Conservation (phyloP, 2,329 filamentous ascomycete species). For the Cytospora schulzeri region DNA sequence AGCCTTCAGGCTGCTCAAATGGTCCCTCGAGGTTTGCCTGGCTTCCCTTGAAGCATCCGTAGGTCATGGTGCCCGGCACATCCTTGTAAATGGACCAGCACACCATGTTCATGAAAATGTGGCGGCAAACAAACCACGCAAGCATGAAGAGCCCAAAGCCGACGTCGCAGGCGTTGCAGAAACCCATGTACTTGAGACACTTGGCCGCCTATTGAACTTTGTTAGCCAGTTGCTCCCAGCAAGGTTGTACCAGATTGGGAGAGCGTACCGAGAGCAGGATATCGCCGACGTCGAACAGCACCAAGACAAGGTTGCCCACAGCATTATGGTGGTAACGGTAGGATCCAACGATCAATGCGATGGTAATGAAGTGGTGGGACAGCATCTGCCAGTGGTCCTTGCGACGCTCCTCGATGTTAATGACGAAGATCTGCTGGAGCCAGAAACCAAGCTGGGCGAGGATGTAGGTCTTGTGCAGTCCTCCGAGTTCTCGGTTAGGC, state of each 20-base stretch:
- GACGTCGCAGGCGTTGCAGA: slow-evolving; percentile 74
- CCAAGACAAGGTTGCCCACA: slow-evolving; percentile 85
- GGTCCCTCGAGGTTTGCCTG: slow-evolving; percentile 58
- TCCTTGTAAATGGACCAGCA: slow-evolving; percentile 81
- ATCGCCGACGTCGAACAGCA: slow-evolving; percentile 93
- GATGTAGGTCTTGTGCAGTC: slow-evolving; percentile 84
- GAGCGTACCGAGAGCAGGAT: slow-evolving; percentile 76
- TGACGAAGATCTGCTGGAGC: slow-evolving; percentile 90
- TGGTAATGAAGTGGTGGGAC: slow-evolving; percentile 89
- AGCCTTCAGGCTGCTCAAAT: slow-evolving; percentile 49
- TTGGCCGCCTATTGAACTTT: slow-evolving; percentile 71
- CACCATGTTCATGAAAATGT: slow-evolving; percentile 76
- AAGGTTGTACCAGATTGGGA: background rate
- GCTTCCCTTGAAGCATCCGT: slow-evolving; percentile 71
- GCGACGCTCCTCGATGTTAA: slow-evolving; percentile 90
- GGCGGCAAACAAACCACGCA: slow-evolving; percentile 81
- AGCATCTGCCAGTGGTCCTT: slow-evolving; percentile 98
- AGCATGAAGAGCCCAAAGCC: slow-evolving; percentile 85
- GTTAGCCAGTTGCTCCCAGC: slow-evolving; percentile 20
- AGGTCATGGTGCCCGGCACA: slow-evolving; percentile 61
- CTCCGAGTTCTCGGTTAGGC: slow-evolving; percentile 75
- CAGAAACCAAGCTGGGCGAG: slow-evolving; percentile 90
- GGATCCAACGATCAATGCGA: slow-evolving; percentile 74
- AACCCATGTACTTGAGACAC: slow-evolving; percentile 87
- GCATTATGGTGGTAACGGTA: slow-evolving; percentile 87